These are phyloP conservation scores for Diaporthe humulicola DNA, from an alignment of 2,329 filamentous ascomycete species.

Conservation along the genomic window DNA sequence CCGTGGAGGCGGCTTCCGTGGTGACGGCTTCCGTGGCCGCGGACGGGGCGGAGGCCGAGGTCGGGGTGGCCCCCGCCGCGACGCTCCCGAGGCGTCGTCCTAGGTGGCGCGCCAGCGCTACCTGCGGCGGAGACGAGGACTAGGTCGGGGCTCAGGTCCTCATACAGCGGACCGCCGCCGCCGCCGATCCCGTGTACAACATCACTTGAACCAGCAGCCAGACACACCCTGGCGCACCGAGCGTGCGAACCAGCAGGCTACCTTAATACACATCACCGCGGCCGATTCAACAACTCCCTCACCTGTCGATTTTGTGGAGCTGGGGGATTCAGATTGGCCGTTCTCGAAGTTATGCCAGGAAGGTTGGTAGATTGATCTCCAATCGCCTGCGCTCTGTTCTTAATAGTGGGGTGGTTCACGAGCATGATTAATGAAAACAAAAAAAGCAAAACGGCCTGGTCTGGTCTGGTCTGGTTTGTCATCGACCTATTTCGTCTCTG, in stretches of 20 bases:
- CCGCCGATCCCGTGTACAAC: slow-evolving; percentile 29
- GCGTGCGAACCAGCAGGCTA: slow-evolving; percentile 18
- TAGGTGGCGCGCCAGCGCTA: slow-evolving; percentile 28
- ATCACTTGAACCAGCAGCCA: slow-evolving; percentile 32
- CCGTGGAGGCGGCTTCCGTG: slow-evolving; percentile 58
- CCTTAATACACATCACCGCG: slow-evolving; percentile 22
- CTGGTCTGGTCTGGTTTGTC: slow-evolving; percentile 25
- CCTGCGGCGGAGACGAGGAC: slow-evolving; percentile 8
- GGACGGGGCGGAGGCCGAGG: slow-evolving; percentile 55
- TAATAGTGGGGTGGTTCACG: slow-evolving; percentile 16
- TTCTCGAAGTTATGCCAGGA: slow-evolving; percentile 37
- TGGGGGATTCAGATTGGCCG: slow-evolving; percentile 37
- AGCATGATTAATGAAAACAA: slow-evolving; percentile 33
- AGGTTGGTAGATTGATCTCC: slow-evolving; percentile 29
- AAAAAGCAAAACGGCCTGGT: slow-evolving; percentile 12
- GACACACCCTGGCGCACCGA: slow-evolving; percentile 30
- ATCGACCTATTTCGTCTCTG: slow-evolving; percentile 19
- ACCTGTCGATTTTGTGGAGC: slow-evolving; percentile 30
- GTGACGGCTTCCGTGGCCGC: slow-evolving; percentile 48
- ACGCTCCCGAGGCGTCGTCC: slow-evolving; percentile 46
- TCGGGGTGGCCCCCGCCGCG: slow-evolving; percentile 49
- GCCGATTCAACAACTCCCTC: slow-evolving; percentile 22
- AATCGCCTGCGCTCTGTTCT: slow-evolving; percentile 17
- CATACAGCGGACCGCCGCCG: background rate
- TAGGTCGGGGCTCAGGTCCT: slow-evolving; percentile 3